These are phyloP conservation scores for Gossypium schwendimanii DNA, from an alignment of 441 rosid genomes.

Conservation along the genomic window DNA sequence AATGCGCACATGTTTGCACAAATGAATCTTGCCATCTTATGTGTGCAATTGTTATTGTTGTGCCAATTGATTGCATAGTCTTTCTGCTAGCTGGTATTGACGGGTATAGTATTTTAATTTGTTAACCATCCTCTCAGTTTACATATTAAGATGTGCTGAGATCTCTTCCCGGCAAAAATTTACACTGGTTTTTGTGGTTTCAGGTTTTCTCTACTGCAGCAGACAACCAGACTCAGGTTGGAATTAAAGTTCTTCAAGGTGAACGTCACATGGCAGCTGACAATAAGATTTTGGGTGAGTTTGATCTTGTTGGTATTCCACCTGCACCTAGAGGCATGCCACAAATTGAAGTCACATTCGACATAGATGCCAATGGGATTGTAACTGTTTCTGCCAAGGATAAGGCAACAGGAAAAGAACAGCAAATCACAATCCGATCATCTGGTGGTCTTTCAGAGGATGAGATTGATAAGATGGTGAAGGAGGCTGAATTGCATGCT, in stretches of 20 bases:
- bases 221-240: constrained; percentile 40
- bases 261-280: constrained; percentile 59
- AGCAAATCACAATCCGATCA: constrained; percentile 39
- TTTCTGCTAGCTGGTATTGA: neutral
- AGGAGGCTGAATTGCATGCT: constrained; percentile 32
- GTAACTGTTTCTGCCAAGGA: constrained; percentile 40
- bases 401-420: constrained; percentile 36
- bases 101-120: neutral
- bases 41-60: neutral
- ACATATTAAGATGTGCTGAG: neutral
- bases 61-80: neutral
- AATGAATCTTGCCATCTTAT: neutral
- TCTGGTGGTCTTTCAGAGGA: constrained; percentile 36
- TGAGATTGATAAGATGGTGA: constrained; percentile 39
- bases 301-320: constrained; percentile 38
- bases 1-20: neutral
- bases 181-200: constrained; percentile 5
- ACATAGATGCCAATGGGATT: constrained; percentile 36
- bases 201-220: constrained; percentile 45
- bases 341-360: constrained; percentile 37
- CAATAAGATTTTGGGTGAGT: constrained; percentile 42
- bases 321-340: constrained; percentile 41
- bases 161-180: neutral
- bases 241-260: constrained; percentile 57
- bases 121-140: neutral